A percentile compares a stretch with the other conserved stretches of the same genome.
Evolutionary conservation across 352 stramenopile genomes (phyloP).

Genomic region (Globisporangium radiosum): DNA sequence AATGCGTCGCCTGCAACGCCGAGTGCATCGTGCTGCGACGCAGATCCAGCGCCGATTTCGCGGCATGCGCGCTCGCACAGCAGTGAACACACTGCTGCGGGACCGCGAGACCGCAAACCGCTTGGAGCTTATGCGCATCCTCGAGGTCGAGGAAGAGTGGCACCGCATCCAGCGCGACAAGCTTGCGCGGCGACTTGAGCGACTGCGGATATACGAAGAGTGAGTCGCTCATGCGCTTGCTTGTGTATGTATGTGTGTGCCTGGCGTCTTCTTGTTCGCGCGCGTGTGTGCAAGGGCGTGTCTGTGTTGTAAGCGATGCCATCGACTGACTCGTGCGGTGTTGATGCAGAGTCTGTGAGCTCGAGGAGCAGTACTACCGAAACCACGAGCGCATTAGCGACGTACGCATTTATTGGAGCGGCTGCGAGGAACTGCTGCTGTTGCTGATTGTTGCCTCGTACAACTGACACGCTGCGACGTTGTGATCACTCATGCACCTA

Average conservation of each 20-base stretch:
- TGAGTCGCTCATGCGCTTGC: constrained; percentile 15
- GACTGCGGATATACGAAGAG: constrained; percentile 47
- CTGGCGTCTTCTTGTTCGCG: background rate
- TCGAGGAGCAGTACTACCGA: constrained; percentile 61
- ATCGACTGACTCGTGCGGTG: background rate
- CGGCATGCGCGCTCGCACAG: constrained; percentile 35
- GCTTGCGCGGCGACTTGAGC: constrained; percentile 36
- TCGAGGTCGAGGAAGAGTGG: constrained; percentile 72
- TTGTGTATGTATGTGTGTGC: too few species aligned
- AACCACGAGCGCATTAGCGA: constrained; percentile 58
- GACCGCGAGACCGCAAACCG: constrained; percentile 60
- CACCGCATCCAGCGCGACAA: constrained; percentile 53
- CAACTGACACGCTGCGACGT: too few species aligned
- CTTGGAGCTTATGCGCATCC: constrained; percentile 55
- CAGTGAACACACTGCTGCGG: constrained; percentile 31
- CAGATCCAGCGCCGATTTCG: constrained; percentile 71
- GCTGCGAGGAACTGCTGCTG: background rate
- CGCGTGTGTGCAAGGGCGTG: background rate
- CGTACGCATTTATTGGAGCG: constrained; percentile 21
- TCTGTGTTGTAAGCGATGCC: background rate
- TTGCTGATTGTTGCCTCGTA: background rate
- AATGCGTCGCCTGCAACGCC: constrained; percentile 11
- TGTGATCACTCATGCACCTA: too few species aligned
- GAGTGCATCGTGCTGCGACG: constrained; percentile 20
- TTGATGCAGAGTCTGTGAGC: constrained; percentile 37